Base-by-base conservation (phyloP, 2,329 filamentous ascomycete genomes). In the Aspergillus luchuensis region DNA sequence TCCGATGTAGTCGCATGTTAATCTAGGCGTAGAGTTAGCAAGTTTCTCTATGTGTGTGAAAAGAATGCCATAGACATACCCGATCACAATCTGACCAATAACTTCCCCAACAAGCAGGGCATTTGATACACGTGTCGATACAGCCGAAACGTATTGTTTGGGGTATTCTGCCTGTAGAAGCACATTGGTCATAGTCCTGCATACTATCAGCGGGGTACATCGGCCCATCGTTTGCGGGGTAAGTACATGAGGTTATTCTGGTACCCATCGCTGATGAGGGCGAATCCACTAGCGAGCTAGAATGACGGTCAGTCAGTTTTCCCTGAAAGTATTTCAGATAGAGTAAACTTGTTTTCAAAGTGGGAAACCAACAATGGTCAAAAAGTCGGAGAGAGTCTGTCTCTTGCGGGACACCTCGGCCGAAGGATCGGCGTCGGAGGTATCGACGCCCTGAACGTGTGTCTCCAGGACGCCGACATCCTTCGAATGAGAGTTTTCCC, bases 201-300 rank as follows among this genome's bases (percentile, higher is more conserved):
- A 10, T 17, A 3, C 5, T 1, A n/a, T 53, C n/a, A 53, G 51
- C 10, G 10, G 5, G 5, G n/a, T 33, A 17, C 33, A 33, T 10
- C 13, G 19, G 23, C 10, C 7, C 5, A 10, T 47, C 5, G 53
- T n/a, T 5, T n/a, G 52, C 21, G 13, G 39, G 23, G 25, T 13
- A 30, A 11, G 15, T 47, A 56, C 53, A 56, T 56, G 39, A 56
- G 43, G 7, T 56, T 56, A 28, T 56, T 56, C 28, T 56, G 53
- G n/a, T 56, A 56, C 17, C 53, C 53, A 56, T 56, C 53, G n/a
- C 53, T 56, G 25, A 56, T 56, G 8, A 56, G n/a, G 28, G 53
- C 53, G 21, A 56, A 56, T 15, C 53, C 53, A 36, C 53, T 56
- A 8, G 53, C 53, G 5, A 56, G n/a, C 53, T 56, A 36, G n/a